These are phyloP conservation scores for Cajanus cajan DNA, from an alignment of 306 rosid genomes.

Conservation along the genomic window DNA sequence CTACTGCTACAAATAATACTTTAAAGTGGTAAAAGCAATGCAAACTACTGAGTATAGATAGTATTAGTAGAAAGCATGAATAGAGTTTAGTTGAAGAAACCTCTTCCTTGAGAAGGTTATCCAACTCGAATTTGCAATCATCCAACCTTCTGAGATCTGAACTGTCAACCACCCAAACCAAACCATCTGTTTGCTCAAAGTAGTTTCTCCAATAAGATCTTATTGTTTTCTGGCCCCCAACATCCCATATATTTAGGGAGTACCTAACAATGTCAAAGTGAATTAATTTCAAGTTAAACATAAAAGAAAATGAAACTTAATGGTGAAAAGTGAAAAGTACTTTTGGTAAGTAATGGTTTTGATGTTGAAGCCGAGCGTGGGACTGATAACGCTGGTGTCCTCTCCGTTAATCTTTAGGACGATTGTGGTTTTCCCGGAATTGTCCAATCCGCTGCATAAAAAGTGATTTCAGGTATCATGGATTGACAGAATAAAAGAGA, in stretches of 20 bases:
- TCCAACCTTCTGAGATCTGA: constrained; percentile 84
- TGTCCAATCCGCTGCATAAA: constrained; percentile 74
- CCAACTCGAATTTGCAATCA: constrained; percentile 85
- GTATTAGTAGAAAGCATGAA: neutral
- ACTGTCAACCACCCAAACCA: constrained; percentile 94
- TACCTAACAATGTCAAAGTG: constrained; percentile 48
- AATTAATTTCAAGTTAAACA: too few species aligned
- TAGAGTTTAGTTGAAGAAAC: constrained; percentile 30
- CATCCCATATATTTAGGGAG: constrained; percentile 79
- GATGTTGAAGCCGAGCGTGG: constrained; percentile 96
- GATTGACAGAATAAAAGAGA: neutral
- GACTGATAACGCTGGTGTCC: constrained; percentile 92
- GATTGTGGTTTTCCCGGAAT: constrained; percentile 92
- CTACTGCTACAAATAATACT: neutral
- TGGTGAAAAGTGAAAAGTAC: constrained; percentile 31
- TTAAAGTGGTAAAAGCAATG: neutral
- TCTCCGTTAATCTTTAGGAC: constrained; percentile 91
- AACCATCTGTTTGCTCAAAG: constrained; percentile 90
- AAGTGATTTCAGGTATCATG: neutral
- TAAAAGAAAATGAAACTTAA: too few species aligned
- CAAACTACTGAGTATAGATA: neutral
- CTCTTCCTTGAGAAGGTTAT: constrained; percentile 93
- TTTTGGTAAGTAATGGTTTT: constrained; percentile 82
- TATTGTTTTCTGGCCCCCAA: constrained; percentile 91
- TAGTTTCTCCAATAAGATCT: constrained; percentile 95